These are phyloP conservation scores for Phycomyces blakesleeanus DNA, from an alignment of 192 early-diverging fungal species.

Conservation along the genomic window DNA sequence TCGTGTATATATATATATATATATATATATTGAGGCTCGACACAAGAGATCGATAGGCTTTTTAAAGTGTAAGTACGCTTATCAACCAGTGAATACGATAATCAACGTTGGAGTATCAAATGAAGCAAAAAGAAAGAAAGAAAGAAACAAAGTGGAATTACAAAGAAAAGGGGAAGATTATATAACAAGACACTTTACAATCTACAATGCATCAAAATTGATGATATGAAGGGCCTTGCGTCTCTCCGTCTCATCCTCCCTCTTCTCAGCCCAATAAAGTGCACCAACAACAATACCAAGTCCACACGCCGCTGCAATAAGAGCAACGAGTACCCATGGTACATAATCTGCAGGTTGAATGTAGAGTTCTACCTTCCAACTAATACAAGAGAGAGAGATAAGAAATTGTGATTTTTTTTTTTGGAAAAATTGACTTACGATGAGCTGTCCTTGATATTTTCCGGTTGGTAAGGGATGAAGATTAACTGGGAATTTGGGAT, in stretches of 20 bases:
- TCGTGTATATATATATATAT: too few species aligned
- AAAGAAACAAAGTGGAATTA: too few species aligned
- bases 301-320: conserved; percentile 67
- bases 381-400: conserved; percentile 21
- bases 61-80: too few species aligned
- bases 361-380: conserved; percentile 86
- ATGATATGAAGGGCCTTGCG: conserved; percentile 76
- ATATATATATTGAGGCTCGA: too few species aligned
- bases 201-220: conserved; percentile 88
- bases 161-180: too few species aligned
- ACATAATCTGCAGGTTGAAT: conserved; percentile 84
- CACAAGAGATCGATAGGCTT: too few species aligned
- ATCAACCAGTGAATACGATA: too few species aligned
- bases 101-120: too few species aligned
- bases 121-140: background rate
- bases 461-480: conserved; percentile 73
- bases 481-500: conserved; percentile 93
- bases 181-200: too few species aligned
- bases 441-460: conserved; percentile 36
- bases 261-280: conserved; percentile 75
- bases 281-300: conserved; percentile 67
- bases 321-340: conserved; percentile 73
- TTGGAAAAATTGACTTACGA: conserved; percentile 32
- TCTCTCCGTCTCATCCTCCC: conserved; percentile 79
- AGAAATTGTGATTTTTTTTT: background rate